A percentile compares a stretch with the other conserved stretches of the same genome.
Conservation (phyloP, 2,329 filamentous ascomycete species). For the Aspergillus fumigatus region DNA sequence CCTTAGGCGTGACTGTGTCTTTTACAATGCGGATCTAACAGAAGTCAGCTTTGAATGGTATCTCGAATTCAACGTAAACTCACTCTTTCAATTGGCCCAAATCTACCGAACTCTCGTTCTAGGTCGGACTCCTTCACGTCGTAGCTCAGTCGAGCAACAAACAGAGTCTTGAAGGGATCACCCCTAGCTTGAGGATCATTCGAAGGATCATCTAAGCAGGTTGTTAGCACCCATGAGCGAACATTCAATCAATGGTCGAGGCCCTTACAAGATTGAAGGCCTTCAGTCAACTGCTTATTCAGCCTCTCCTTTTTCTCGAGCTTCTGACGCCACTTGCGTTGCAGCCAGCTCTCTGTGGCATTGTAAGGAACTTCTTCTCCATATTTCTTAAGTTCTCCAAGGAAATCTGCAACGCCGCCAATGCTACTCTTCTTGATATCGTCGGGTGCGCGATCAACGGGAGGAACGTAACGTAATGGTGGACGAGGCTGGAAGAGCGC, state of each 20-base stretch:
- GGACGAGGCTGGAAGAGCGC: constrained; percentile 94
- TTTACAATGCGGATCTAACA: constrained; percentile 78
- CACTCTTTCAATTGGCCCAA: constrained; percentile 90
- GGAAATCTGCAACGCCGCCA: constrained; percentile 67
- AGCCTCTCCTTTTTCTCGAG: constrained; percentile 69
- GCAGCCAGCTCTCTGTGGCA: constrained; percentile 88
- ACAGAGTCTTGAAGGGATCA: constrained; percentile 91
- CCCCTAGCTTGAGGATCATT: constrained; percentile 87
- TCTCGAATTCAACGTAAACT: constrained; percentile 24
- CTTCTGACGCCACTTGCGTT: constrained; percentile 78
- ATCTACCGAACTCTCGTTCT: constrained; percentile 88
- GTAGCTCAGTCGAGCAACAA: constrained; percentile 86
- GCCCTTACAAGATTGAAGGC: constrained; percentile 59
- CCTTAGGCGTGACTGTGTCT: constrained; percentile 63
- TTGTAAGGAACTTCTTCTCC: constrained; percentile 71
- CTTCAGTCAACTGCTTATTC: constrained; percentile 61
- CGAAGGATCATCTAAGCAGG: constrained; percentile 64
- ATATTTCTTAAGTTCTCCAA: constrained; percentile 71
- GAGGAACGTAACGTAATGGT: constrained; percentile 81
- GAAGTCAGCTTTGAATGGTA: constrained; percentile 13
- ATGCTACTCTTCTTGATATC: constrained; percentile 72
- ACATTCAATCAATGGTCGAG: neutral
- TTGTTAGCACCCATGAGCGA: constrained; percentile 4
- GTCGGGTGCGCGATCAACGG: constrained; percentile 76
- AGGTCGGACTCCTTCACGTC: constrained; percentile 84